phyloP scores from a whole-genome alignment of 306 rosid genomes.

The Malus sylvestris region DNA sequence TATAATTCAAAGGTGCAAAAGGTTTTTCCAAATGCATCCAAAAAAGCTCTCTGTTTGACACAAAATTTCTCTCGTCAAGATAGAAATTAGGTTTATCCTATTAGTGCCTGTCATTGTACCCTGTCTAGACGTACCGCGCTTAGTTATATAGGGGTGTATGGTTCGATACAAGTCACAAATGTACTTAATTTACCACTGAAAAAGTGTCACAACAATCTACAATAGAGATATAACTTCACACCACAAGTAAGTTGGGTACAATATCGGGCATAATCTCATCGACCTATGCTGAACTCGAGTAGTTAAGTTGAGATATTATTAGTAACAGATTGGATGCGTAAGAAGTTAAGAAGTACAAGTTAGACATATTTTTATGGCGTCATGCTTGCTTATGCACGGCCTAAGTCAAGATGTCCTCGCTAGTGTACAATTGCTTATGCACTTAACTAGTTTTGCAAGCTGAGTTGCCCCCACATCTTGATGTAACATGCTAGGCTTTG shows the following conservation, averaged over 20 bases:
- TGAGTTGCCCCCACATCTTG: not conserved
- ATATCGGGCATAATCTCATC: accelerated
- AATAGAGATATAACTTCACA: too few species aligned
- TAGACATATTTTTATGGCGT: not conserved
- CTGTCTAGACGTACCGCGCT: not conserved
- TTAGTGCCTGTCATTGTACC: not conserved
- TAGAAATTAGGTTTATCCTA: not conserved
- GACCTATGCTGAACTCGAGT: too few species aligned
- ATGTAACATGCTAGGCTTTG: not conserved
- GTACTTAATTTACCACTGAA: not conserved
- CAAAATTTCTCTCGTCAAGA: not conserved
- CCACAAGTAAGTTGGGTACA: not conserved
- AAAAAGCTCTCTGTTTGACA: not conserved
- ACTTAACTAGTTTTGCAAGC: not conserved
- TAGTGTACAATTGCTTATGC: not conserved
- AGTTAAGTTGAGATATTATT: too few species aligned
- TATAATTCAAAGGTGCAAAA: not conserved
- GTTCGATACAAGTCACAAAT: not conserved
- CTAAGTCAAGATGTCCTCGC: not conserved
- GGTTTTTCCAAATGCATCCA: not conserved
- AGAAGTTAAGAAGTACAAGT: too few species aligned
- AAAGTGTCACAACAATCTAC: not conserved
- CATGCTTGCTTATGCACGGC: not conserved
- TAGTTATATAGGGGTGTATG: not conserved
- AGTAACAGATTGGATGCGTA: too few species aligned